phyloP scores from a whole-genome alignment of 176 grass and related monocot species.

The Triticum timopheevii region DNA sequence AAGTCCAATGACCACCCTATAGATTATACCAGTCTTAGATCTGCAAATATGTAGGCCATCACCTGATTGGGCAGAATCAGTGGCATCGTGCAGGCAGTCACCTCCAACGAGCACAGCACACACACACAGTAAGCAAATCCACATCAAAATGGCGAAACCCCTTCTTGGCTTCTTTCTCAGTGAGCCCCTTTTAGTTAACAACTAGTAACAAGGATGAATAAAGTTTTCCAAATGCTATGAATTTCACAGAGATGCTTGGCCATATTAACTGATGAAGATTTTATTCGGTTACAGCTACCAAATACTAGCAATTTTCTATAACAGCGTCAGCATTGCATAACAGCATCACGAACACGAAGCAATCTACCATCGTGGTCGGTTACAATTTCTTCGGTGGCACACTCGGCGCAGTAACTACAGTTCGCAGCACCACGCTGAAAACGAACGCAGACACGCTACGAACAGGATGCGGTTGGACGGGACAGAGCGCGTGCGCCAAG shows the following conservation, averaged over 20 bases:
- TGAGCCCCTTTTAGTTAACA: not conserved
- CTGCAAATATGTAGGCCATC: not conserved
- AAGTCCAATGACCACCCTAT: not conserved
- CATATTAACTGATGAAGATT: not conserved
- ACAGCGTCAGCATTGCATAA: not conserved
- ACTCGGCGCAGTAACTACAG: not conserved
- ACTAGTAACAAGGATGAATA: not conserved
- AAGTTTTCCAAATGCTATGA: no score
- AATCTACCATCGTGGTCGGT: not conserved
- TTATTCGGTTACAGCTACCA: not conserved
- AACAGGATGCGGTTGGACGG: no score
- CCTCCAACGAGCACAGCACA: no score
- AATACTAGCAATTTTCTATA: not conserved
- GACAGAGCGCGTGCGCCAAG: not conserved
- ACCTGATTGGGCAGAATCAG: not conserved
- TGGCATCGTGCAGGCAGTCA: not conserved
- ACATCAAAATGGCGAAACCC: not conserved
- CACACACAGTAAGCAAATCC: not conserved
- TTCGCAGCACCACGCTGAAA: not conserved
- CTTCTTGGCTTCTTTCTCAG: not conserved
- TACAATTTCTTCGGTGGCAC: not conserved
- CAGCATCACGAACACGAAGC: not conserved
- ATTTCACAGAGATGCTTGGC: not conserved
- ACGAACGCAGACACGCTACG: no score
- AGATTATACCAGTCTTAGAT: constrained; percentile 15